Evolutionary conservation across 1,284 basidiomycete species (phyloP), one percentile per base, ranked within the genome.

Genomic region (Heterobasidion annosum): DNA sequence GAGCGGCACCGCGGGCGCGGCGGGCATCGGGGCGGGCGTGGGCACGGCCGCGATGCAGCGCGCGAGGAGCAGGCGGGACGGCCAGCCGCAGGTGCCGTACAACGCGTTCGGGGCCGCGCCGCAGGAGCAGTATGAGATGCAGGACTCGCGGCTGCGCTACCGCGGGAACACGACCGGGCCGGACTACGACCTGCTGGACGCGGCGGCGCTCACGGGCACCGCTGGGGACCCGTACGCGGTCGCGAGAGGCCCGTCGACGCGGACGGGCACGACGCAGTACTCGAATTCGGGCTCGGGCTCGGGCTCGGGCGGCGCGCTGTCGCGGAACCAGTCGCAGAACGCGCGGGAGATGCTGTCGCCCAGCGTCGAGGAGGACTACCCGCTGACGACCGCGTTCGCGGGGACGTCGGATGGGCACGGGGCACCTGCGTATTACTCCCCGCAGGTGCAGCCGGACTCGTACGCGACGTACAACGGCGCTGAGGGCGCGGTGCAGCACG

Each of bases 41-140:
- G 67, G 67, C 34, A 64, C 67, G 7, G 63, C 63, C 32, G 65
- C 63, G 15, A 44, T 69, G 37, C 64, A 67, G 55, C 59, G 67
- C 47, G 59, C 64, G 40, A 58, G 64, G 16, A 65, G 63, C 59
- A 40, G 57, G 50, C 61, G 61, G 34, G 53, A 49, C 52, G 54
- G 52, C 25, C 59, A 62, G 18, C 32, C 12, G 12, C 32, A 49
- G 48, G 18, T 13, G 9, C 71, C 71, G 10, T 72, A 70, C 57
- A 64, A 64, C 44, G 68, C 69, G 1, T 70, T 71, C 53, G 61
- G 59, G 50, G 46, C 48, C n/a, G 42, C 34, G 1, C 37, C 37
- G 12, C 59, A 51, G 19, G 56, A 56, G 35, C 48, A 60, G 44
- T 61, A 60, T 51, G 60, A 61, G 52, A 60, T 58, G 60, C 16